Evolutionary conservation across 2,329 filamentous ascomycete species (phyloP), one percentile per base, ranked within the genome.

Genomic region (Seiridium cupressi): DNA sequence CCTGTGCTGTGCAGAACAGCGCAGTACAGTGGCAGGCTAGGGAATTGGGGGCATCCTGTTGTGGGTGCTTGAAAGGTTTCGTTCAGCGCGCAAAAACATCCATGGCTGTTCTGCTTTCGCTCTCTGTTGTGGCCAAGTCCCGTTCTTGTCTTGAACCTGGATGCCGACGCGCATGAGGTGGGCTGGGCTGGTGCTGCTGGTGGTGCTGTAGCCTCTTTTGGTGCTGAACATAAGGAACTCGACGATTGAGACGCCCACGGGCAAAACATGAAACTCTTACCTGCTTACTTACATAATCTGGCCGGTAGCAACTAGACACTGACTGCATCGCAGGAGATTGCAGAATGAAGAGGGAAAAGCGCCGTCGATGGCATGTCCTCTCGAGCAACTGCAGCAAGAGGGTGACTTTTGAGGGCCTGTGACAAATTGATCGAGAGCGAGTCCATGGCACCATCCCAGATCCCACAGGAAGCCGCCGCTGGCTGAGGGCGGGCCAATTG

Each of bases 221-320:
- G 49, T 53, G 49, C 49, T 53, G 35, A 35, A 36, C 49, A 53
- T 35, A 53, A 35, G 49, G 49, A 53, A 36, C 32, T 13, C 38
- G 32, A 26, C 38, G 49, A 53, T 36, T 34, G 49, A 53, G 49
- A 53, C 49, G 49, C 49, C 49, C 35, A 53, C 34, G 49, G 34
- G 11, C 32, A 49, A 35, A 53, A 53, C 31, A 53, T 53, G 49
- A 53, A 53, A 53, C 49, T 35, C 49, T 53, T 38, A 53, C 49
- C 49, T 53, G 49, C 49, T 53, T 34, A 35, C 11, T 18, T 18
- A 35, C 18, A 26, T 38, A 35, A 38, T 35, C 32, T 53, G 26
- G 47, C 49, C 32, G 9, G 34, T 34, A 53, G 49, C 32, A 35
- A 35, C 18, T n/a, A 11, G 49, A 35, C 31, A 13, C 10, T 26